phyloP scores from a whole-genome alignment of 2,329 filamentous ascomycete genomes.

The Alternaria dauci region DNA sequence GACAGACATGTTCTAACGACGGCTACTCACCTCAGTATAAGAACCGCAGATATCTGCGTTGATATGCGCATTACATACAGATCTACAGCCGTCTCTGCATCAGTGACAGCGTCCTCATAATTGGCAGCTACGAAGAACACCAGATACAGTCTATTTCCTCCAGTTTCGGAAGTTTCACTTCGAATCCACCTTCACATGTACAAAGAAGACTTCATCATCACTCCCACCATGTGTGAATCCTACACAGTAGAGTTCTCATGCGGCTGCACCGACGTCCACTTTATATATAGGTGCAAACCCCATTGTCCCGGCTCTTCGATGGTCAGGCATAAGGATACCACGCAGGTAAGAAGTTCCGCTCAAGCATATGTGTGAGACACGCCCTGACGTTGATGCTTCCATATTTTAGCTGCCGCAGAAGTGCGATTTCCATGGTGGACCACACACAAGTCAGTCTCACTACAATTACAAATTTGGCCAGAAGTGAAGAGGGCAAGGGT shows the following conservation, averaged over 20 bases:
- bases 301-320: background rate
- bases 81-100: too few species aligned
- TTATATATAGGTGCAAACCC: background rate
- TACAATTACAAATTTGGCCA: background rate
- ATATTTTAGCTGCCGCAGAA: background rate
- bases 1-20: too few species aligned
- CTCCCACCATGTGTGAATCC: background rate
- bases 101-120: too few species aligned
- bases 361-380: background rate
- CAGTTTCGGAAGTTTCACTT: too few species aligned
- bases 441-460: rapidly evolving
- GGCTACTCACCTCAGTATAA: too few species aligned
- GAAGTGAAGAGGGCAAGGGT: background rate
- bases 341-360: background rate
- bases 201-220: too few species aligned
- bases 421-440: background rate
- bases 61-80: too few species aligned
- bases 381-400: background rate
- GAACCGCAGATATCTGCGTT: too few species aligned
- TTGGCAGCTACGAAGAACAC: too few species aligned
- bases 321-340: background rate
- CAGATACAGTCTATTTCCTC: too few species aligned
- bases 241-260: slow-evolving; percentile 3
- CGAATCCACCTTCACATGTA: too few species aligned
- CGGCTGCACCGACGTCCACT: background rate